These are phyloP conservation scores for Colletotrichum sp. DNA, from an alignment of 2,329 filamentous ascomycete genomes.

Conservation along the genomic window DNA sequence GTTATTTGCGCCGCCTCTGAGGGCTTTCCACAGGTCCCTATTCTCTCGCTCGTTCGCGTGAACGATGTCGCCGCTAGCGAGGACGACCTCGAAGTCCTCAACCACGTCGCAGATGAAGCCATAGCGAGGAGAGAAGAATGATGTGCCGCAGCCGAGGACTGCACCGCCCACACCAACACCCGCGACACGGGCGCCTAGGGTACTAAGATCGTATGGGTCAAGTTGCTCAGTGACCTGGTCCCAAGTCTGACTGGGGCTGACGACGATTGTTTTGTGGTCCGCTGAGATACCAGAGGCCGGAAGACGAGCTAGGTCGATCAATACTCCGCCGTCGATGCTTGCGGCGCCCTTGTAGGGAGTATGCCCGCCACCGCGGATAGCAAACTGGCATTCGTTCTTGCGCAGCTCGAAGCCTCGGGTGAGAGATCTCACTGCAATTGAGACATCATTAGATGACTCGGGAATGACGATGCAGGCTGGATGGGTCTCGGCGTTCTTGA, in stretches of 20 bases:
- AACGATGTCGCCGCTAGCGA: slow-evolving; percentile 44
- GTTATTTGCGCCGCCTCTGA: slow-evolving; percentile 51
- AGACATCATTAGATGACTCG: slow-evolving; percentile 7
- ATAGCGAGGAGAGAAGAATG: slow-evolving; percentile 4
- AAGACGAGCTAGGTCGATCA: not conserved
- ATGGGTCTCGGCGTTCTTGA: not conserved
- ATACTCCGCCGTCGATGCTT: slow-evolving; percentile 14
- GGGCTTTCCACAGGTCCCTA: slow-evolving; percentile 45
- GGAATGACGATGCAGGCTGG: slow-evolving; percentile 17
- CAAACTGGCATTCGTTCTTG: not conserved
- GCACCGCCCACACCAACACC: slow-evolving; percentile 44
- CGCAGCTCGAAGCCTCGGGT: not conserved
- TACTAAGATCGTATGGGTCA: slow-evolving; percentile 34
- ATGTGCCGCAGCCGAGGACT: slow-evolving; percentile 3
- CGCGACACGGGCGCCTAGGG: slow-evolving; percentile 42
- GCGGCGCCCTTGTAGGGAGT: slow-evolving; percentile 6
- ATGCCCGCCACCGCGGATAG: slow-evolving; percentile 18
- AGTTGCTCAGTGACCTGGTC: slow-evolving; percentile 41
- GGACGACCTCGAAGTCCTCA: slow-evolving; percentile 30
- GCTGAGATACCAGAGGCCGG: slow-evolving; percentile 22
- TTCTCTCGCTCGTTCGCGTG: slow-evolving; percentile 39
- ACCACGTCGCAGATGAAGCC: slow-evolving; percentile 7
- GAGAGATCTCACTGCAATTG: not conserved
- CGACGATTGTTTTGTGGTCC: slow-evolving; percentile 31
- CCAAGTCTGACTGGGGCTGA: slow-evolving; percentile 47